These are phyloP conservation scores for Aspergillus intermedius DNA, from an alignment of 2,329 filamentous ascomycete species.

Conservation along the genomic window DNA sequence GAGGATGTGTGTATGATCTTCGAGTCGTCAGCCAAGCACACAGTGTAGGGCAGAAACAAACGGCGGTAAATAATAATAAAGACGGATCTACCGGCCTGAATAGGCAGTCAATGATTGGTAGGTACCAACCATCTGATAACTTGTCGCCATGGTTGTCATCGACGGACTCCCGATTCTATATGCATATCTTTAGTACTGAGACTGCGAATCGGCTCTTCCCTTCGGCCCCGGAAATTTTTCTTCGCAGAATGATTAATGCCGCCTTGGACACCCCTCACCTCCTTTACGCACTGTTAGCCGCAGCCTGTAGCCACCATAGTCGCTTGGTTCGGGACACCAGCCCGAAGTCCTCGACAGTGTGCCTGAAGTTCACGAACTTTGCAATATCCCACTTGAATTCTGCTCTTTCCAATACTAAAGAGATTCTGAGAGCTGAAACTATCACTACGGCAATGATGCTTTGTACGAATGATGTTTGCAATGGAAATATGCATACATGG, in stretches of 20 bases:
- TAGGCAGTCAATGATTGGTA: background rate
- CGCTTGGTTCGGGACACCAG: slow-evolving; percentile 16
- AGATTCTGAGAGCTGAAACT: slow-evolving; percentile 15
- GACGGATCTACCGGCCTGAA: no score
- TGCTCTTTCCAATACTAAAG: slow-evolving; percentile 9
- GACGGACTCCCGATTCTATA: slow-evolving; percentile 18
- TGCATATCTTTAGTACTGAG: slow-evolving; percentile 20
- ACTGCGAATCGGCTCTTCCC: slow-evolving; percentile 23
- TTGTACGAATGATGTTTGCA: slow-evolving; percentile 30
- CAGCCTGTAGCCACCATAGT: slow-evolving; percentile 22
- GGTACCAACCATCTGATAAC: slow-evolving; percentile 11
- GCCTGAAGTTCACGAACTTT: slow-evolving; percentile 21
- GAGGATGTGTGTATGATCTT: slow-evolving; percentile 18
- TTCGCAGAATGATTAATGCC: slow-evolving; percentile 17
- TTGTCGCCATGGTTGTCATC: slow-evolving; percentile 14
- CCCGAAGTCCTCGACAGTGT: slow-evolving; percentile 8
- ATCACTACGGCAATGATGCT: slow-evolving; percentile 24
- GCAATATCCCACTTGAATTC: slow-evolving; percentile 19
- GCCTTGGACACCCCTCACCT: slow-evolving; percentile 21
- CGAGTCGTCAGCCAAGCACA: no score
- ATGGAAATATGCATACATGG: slow-evolving; percentile 24
- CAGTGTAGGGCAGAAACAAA: no score
- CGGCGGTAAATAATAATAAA: no score
- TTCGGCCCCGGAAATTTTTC: slow-evolving; percentile 17
- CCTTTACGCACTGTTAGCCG: slow-evolving; percentile 22